Evolutionary conservation across 1,284 basidiomycete species (phyloP).

Genomic region (Apiotrichum gracile): DNA sequence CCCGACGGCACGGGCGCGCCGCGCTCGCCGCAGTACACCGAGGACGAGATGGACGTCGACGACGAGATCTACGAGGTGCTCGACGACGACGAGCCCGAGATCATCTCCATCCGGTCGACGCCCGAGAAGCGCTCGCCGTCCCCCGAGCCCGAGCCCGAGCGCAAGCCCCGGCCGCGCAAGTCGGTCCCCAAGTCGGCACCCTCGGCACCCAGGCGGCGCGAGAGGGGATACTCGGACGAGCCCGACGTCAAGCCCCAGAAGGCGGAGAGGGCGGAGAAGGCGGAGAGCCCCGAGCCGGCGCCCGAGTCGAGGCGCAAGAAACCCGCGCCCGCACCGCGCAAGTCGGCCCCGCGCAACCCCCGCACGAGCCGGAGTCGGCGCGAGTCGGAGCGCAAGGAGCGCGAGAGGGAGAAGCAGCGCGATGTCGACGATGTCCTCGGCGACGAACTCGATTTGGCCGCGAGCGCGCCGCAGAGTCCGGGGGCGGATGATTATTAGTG

Average conservation of each 20-base stretch:
- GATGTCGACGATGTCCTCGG: constrained; percentile 4
- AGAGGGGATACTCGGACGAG: too few relatives aligned
- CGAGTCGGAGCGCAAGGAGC: background rate
- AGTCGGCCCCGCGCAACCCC: too few relatives aligned
- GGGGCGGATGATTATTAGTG: constrained; percentile 7
- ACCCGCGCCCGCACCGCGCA: too few relatives aligned
- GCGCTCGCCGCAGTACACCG: background rate
- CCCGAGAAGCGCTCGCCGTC: background rate
- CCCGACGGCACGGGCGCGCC: constrained; percentile 10
- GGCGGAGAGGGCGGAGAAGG: too few relatives aligned
- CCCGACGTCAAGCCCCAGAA: too few relatives aligned
- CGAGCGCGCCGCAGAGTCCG: background rate
- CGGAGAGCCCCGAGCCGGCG: too few relatives aligned
- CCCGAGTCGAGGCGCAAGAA: too few relatives aligned
- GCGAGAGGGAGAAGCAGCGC: background rate
- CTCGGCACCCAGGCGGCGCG: too few relatives aligned
- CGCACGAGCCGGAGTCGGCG: background rate
- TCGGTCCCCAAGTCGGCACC: too few relatives aligned
- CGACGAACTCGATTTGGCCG: background rate
- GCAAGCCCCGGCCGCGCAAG: too few relatives aligned
- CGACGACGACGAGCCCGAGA: background rate
- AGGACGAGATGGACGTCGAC: background rate
- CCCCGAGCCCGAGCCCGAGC: background rate
- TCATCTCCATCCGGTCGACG: too few relatives aligned
- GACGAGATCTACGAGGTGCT: background rate